phyloP scores from a whole-genome alignment of 345 rosid genomes.

The Melaleuca alternifolia region DNA sequence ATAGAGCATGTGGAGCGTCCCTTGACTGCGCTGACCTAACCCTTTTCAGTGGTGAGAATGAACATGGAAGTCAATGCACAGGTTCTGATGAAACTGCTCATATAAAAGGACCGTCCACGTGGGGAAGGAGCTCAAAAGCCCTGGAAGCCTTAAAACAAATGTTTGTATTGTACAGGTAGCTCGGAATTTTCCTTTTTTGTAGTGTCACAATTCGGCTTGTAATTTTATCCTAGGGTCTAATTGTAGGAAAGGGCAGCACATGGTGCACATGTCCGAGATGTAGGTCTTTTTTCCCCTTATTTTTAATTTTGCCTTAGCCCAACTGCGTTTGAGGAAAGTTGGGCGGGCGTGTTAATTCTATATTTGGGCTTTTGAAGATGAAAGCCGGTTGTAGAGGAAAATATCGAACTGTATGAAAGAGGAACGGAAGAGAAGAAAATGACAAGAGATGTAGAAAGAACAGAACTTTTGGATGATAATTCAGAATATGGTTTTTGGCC shows the following conservation, averaged over 20 bases:
- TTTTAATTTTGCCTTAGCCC: conserved; percentile 9
- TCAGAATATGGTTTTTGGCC: conserved; percentile 10
- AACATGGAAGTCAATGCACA: conserved; percentile 76
- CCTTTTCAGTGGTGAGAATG: conserved; percentile 78
- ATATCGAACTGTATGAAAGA: conserved; percentile 4
- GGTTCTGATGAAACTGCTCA: conserved; percentile 46
- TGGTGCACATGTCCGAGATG: conserved; percentile 6
- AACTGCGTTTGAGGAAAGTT: conserved; percentile 4
- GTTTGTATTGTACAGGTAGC: conserved; percentile 24
- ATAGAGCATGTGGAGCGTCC: conserved; percentile 90
- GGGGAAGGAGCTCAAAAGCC: neutral
- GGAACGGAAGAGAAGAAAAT: neutral
- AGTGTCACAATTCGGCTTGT: neutral
- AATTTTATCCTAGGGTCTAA: conserved; percentile 14
- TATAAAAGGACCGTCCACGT: neutral
- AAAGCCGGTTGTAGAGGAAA: conserved; percentile 28
- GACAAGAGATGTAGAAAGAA: neutral
- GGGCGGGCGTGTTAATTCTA: neutral
- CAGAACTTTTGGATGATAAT: neutral
- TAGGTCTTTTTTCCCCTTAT: conserved; percentile 5
- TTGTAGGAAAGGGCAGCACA: conserved; percentile 11
- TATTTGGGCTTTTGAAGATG: conserved; percentile 19
- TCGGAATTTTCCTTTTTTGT: neutral
- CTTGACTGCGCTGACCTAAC: conserved; percentile 96
- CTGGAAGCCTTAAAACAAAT: conserved; percentile 8